Evolutionary conservation across 148 eudicot genomes (phyloP), one percentile per base, ranked within the genome.

Genomic region (Simmondsia chinensis): DNA sequence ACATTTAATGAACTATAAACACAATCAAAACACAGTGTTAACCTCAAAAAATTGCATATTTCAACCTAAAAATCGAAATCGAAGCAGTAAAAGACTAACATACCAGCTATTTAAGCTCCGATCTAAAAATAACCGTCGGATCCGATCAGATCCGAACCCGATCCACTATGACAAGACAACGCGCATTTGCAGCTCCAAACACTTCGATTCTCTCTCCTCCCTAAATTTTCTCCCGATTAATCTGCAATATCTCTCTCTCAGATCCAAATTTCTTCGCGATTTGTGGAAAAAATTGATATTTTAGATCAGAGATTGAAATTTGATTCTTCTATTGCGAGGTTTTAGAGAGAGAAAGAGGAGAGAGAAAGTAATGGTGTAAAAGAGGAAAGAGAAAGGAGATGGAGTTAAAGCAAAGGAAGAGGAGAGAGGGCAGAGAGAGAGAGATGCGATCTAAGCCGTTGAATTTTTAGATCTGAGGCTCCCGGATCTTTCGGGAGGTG

Each of bases 381-480:
- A 28, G 19, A 26, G 31, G 24, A 52, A 61, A 38, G 38, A 12
- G 22, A 24, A 17, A 38, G 18, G 17, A 25, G 52, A n/a, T 22
- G 49, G 15, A 35, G 5, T 17, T 11, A 4, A 30, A 31, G 17
- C 3, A 5, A 2, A 27, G 1, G 6, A 18, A 36, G 35, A 25
- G 9, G 12, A 30, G 27, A 46, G 28, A 13, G 36, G 30, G 33
- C 5, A 14, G 5, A 20, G 23, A 7, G 33, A 30, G 10, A 15
- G 14, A 13, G 46, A 37, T 43, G 50, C 1, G 21, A 60, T 60
- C 65, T 43, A 6, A 7, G 35, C 65, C 65, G 58, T 60, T 51
- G 33, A 33, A 32, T 22, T 5, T 28, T 43, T 10, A 15, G 33
- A 44, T 52, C 23, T 7, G 20, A 4, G 9, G 46, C 31, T 47